A percentile compares a stretch with the other conserved stretches of the same genome.
Conservation (phyloP, 306 rosid species). For the Bauhinia variegata region DNA sequence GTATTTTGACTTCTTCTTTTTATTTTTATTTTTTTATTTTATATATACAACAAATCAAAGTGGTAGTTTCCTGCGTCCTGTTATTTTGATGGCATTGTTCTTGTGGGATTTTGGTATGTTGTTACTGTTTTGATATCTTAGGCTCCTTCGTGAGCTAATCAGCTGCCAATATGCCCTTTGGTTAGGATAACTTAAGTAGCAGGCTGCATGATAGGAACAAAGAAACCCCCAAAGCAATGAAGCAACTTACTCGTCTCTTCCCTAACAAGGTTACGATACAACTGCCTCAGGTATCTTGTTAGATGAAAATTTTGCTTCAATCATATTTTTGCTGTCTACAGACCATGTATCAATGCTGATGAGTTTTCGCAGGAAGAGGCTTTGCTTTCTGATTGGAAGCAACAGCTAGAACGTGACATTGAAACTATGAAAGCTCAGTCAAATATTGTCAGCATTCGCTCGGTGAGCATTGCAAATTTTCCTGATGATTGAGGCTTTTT, state of each 20-base stretch:
- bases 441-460: constrained; percentile 67
- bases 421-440: constrained; percentile 86
- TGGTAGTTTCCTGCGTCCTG: too few species aligned
- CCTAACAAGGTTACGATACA: constrained; percentile 87
- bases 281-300: constrained; percentile 75
- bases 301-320: constrained; percentile 20
- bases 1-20: too few species aligned
- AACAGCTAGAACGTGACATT: constrained; percentile 75
- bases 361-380: constrained; percentile 69
- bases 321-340: constrained; percentile 24
- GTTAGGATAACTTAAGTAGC: constrained; percentile 71
- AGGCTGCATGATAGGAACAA: constrained; percentile 83
- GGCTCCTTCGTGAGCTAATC: constrained; percentile 22
- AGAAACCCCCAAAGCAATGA: constrained; percentile 79
- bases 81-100: constrained; percentile 19
- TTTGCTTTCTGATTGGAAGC: constrained; percentile 89
- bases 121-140: constrained; percentile 14
- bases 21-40: too few species aligned
- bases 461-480: constrained; percentile 57
- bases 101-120: constrained; percentile 14
- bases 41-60: too few species aligned
- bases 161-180: constrained; percentile 25
- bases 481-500: constrained; percentile 23
- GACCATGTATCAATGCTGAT: constrained; percentile 16
- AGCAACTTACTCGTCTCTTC: constrained; percentile 80